Percentiles rank a stretch among this genome's conserved stretches.
These are phyloP conservation scores for Buddleja alternifolia DNA, from an alignment of 257 asterid species.

Conservation along the genomic window DNA sequence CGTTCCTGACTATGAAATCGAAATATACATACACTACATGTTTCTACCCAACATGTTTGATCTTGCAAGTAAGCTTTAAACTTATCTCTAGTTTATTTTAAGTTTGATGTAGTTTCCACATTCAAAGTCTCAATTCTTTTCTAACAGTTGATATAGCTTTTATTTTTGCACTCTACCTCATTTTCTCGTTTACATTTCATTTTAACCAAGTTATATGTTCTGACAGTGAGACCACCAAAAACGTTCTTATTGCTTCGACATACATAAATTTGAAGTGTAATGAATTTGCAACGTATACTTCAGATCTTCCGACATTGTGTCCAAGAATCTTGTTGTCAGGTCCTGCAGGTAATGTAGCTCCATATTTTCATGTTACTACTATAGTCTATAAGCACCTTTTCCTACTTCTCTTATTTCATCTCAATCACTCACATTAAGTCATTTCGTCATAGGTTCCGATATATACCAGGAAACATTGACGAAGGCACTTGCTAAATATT, in stretches of 20 bases:
- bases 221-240: conserved; percentile 80
- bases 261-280: conserved; percentile 67
- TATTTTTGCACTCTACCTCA: background rate
- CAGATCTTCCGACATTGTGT: conserved; percentile 74
- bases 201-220: conserved; percentile 20
- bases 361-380: background rate
- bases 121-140: background rate
- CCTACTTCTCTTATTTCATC: conserved; percentile 24
- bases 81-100: background rate
- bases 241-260: conserved; percentile 76
- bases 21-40: background rate
- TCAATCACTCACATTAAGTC: conserved; percentile 10
- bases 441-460: conserved; percentile 69
- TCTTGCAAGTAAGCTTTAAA: background rate
- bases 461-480: conserved; percentile 81
- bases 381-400: background rate
- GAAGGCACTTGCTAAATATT: conserved; percentile 79
- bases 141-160: background rate
- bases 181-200: background rate
- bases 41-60: conserved; percentile 5
- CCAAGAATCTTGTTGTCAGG: conserved; percentile 86
- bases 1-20: conserved; percentile 2
- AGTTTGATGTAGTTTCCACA: background rate
- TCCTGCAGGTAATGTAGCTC: conserved; percentile 67
- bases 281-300: conserved; percentile 53